Percentiles rank a stretch among this genome's conserved stretches.
phyloP scores from a whole-genome alignment of 192 early-diverging fungal species.

The Coemansia sp. region DNA sequence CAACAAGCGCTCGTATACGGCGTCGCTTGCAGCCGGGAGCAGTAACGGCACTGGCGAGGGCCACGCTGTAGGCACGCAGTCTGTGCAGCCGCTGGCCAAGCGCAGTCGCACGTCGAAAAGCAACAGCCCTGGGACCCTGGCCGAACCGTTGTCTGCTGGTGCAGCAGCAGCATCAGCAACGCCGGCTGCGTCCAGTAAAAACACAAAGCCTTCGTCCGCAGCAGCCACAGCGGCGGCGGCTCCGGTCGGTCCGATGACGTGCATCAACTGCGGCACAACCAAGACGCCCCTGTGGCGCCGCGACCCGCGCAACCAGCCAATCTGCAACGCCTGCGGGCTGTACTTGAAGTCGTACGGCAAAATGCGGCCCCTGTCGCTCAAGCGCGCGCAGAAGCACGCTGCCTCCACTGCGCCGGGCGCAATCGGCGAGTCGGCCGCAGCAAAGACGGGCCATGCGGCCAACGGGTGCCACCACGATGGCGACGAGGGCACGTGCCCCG shows the following conservation, averaged over 20 bases:
- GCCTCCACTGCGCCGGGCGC: conserved; percentile 5
- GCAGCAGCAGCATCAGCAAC: not conserved
- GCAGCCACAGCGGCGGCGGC: not conserved
- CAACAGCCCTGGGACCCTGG: not conserved
- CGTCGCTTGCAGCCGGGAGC: not conserved
- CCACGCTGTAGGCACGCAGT: not conserved
- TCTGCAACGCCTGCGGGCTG: conserved; percentile 78
- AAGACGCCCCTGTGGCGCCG: conserved; percentile 80
- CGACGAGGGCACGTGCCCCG: conserved; percentile 64
- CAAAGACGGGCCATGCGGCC: not conserved
- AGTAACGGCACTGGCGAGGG: no score
- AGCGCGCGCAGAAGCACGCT: conserved; percentile 28
- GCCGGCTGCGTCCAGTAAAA: not conserved
- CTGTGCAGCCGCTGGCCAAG: conserved; percentile 13
- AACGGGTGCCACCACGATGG: not conserved
- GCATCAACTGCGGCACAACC: conserved; percentile 74
- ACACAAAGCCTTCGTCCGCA: not conserved
- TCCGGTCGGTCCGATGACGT: conserved; percentile 49
- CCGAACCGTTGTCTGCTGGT: not conserved
- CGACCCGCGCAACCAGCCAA: conserved; percentile 68
- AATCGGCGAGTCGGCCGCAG: conserved; percentile 5
- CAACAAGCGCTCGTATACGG: conserved; percentile 23
- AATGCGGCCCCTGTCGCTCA: conserved; percentile 52
- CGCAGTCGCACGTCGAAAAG: conserved; percentile 12
- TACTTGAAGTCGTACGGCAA: conserved; percentile 52